phyloP scores from a whole-genome alignment of 768 basidiomycete genomes.

The Lanmaoa rubissima region DNA sequence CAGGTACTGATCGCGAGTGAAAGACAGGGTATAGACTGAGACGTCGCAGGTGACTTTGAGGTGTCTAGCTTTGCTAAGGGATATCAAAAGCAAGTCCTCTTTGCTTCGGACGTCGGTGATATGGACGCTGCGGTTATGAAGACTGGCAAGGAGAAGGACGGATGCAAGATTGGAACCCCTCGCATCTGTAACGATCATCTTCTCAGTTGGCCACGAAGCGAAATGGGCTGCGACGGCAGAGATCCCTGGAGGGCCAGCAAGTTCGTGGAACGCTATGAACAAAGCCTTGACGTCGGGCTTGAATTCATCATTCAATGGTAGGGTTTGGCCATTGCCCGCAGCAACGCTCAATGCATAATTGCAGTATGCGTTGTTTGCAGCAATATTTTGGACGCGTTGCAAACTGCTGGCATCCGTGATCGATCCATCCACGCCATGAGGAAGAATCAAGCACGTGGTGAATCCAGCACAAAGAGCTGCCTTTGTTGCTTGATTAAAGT shows the following conservation, averaged over 20 bases:
- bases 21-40: slow-evolving; percentile 89
- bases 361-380: slow-evolving; percentile 68
- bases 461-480: slow-evolving; percentile 90
- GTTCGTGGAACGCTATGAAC: slow-evolving; percentile 75
- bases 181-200: slow-evolving; percentile 93
- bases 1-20: slow-evolving; percentile 74
- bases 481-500: slow-evolving; percentile 67
- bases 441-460: slow-evolving; percentile 78
- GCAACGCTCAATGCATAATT: slow-evolving; percentile 85
- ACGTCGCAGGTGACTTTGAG: slow-evolving; percentile 97
- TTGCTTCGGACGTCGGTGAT: slow-evolving; percentile 83
- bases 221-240: slow-evolving; percentile 85
- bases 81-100: slow-evolving; percentile 88
- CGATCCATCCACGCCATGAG: slow-evolving; percentile 56
- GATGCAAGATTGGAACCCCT: slow-evolving; percentile 91
- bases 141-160: slow-evolving; percentile 87
- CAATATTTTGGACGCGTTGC: slow-evolving; percentile 64
- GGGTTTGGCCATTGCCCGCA: slow-evolving; percentile 67
- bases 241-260: slow-evolving; percentile 51
- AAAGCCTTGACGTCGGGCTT: slow-evolving; percentile 80
- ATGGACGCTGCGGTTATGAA: slow-evolving; percentile 86
- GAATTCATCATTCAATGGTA: slow-evolving; percentile 67
- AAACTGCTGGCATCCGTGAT: slow-evolving; percentile 70
- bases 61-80: slow-evolving; percentile 90
- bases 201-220: slow-evolving; percentile 84